Conservation (phyloP, 176 grass and related monocot genomes). For the Ampelocalamus luodianensis region DNA sequence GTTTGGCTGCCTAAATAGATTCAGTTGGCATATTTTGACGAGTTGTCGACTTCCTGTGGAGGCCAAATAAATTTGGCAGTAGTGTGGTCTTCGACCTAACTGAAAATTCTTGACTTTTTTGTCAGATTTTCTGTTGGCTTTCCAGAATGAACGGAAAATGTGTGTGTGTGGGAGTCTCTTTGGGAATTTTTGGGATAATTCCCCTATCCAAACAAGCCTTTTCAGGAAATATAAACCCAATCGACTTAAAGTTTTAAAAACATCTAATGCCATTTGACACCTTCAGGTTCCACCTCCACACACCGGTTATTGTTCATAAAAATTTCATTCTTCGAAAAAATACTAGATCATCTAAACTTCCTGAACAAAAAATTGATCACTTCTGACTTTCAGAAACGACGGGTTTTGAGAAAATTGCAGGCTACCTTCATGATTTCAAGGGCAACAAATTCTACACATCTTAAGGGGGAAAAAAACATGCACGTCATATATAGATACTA, state of each 20-base stretch:
- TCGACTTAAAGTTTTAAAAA: too few species aligned
- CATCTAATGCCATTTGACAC: neutral
- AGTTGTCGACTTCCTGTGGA: neutral
- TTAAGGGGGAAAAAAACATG: neutral
- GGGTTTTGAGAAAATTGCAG: neutral
- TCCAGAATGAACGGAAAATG: neutral
- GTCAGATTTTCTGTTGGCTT: neutral
- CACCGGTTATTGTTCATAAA: neutral
- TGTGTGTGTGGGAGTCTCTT: neutral
- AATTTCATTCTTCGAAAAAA: neutral
- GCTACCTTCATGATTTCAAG: neutral
- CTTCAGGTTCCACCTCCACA: neutral
- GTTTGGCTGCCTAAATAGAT: neutral
- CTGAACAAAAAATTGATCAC: neutral
- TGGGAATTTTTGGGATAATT: neutral
- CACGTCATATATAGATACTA: too few species aligned
- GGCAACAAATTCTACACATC: neutral
- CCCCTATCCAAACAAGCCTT: too few species aligned
- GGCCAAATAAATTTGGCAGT: neutral
- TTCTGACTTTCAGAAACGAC: neutral
- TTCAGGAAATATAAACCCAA: too few species aligned
- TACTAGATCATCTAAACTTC: neutral
- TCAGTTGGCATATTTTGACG: neutral
- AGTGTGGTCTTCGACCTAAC: too few species aligned
- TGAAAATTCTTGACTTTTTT: neutral